A percentile compares a stretch with the other conserved stretches of the same genome.
Conservation (phyloP, 2,329 filamentous ascomycete genomes). For the Paraphaeosphaeria minitans region DNA sequence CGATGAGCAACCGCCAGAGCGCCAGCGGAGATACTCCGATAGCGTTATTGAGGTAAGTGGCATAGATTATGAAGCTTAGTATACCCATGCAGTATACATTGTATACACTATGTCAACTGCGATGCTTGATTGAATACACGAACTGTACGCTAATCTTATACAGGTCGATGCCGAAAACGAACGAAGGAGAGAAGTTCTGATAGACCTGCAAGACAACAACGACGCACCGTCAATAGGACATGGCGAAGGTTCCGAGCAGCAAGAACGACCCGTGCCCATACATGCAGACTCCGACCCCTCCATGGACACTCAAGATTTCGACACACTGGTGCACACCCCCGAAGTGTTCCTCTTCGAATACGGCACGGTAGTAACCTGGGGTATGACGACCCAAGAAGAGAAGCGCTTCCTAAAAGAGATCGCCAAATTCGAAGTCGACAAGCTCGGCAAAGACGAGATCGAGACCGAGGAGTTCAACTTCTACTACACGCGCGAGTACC, state of each 20-base stretch:
- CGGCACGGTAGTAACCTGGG: slow-evolving; percentile 97
- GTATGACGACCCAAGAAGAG: slow-evolving; percentile 91
- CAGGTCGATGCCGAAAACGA: slow-evolving; percentile 62
- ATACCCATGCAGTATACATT: too few relatives aligned
- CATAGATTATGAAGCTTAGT: background rate
- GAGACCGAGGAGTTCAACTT: slow-evolving; percentile 99
- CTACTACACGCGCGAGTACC: slow-evolving; percentile 97
- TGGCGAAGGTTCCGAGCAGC: slow-evolving; percentile 31
- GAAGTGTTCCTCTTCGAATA: slow-evolving; percentile 98
- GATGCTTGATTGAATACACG: background rate
- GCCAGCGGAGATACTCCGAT: slow-evolving; percentile 73
- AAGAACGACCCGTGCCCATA: slow-evolving; percentile 30
- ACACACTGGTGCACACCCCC: slow-evolving; percentile 86
- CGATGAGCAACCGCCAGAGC: slow-evolving; percentile 29
- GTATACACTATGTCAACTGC: background rate
- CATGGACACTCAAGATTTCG: slow-evolving; percentile 69
- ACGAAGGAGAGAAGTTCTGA: slow-evolving; percentile 64
- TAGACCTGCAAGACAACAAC: slow-evolving; percentile 61
- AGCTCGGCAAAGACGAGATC: slow-evolving; percentile 83
- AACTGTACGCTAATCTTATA: background rate
- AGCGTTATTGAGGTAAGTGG: slow-evolving; percentile 64
- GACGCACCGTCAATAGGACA: slow-evolving; percentile 34
- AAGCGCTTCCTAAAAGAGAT: slow-evolving; percentile 91
- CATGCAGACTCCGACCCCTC: slow-evolving; percentile 41
- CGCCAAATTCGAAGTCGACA: slow-evolving; percentile 90